A percentile compares a stretch with the other conserved stretches of the same genome.
These are phyloP conservation scores for Byssochlamys sp. DNA, from an alignment of 2,329 filamentous ascomycete genomes.

Conservation along the genomic window DNA sequence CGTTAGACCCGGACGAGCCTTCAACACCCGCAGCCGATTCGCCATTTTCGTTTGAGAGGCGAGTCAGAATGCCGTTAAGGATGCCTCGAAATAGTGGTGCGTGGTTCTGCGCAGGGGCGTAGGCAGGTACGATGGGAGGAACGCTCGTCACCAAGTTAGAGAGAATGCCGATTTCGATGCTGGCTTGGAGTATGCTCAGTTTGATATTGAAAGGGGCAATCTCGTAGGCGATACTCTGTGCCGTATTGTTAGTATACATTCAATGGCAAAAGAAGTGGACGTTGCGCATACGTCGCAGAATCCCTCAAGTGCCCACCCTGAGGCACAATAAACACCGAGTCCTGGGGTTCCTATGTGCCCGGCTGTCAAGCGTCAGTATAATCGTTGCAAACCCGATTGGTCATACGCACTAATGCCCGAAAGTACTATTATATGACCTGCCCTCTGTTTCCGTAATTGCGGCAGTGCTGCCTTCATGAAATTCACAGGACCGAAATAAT, in stretches of 20 bases:
- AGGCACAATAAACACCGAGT: slow-evolving; percentile 80
- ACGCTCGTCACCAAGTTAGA: slow-evolving; percentile 80
- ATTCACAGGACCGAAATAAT: slow-evolving; percentile 93
- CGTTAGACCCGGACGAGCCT: slow-evolving; percentile 7
- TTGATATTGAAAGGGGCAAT: slow-evolving; percentile 95
- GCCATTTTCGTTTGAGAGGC: slow-evolving; percentile 49
- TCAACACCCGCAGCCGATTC: slow-evolving; percentile 7
- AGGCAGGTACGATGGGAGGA: slow-evolving; percentile 60
- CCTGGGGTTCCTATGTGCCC: slow-evolving; percentile 89
- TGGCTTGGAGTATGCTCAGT: slow-evolving; percentile 89
- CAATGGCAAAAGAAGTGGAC: neutral
- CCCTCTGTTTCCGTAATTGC: slow-evolving; percentile 65
- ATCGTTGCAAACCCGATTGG: neutral
- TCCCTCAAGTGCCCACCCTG: slow-evolving; percentile 89
- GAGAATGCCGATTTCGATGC: slow-evolving; percentile 79
- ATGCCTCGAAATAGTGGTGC: slow-evolving; percentile 78
- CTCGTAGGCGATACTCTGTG: slow-evolving; percentile 73
- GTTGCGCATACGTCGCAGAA: slow-evolving; percentile 64
- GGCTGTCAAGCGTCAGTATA: slow-evolving; percentile 33
- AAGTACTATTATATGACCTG: slow-evolving; percentile 80
- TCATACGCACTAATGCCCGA: slow-evolving; percentile 60
- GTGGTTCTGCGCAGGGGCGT: slow-evolving; percentile 59
- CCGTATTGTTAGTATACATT: neutral
- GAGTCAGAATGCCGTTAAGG: slow-evolving; percentile 67
- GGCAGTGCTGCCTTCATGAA: slow-evolving; percentile 84